A percentile compares a stretch with the other conserved stretches of the same genome.
Conservation (phyloP, 352 stramenopile genomes). For the Detonula confervacea region DNA sequence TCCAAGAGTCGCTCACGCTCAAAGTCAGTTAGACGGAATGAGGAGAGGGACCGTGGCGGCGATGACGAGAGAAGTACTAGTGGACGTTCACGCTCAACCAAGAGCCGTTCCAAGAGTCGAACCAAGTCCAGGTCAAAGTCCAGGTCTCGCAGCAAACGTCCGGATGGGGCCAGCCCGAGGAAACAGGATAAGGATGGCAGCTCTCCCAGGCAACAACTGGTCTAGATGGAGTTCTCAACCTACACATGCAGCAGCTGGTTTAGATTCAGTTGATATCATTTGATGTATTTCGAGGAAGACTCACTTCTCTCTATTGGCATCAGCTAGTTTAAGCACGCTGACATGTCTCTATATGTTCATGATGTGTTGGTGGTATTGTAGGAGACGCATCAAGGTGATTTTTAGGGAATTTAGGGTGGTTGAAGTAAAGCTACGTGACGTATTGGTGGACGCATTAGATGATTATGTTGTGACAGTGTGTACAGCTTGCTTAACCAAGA, state of each 20-base stretch:
- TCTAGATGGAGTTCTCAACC: conserved; percentile 1
- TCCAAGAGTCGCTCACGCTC: conserved; percentile 31
- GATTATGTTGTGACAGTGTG: too few species aligned
- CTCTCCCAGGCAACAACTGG: conserved; percentile 21
- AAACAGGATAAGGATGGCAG: not conserved
- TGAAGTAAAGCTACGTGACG: too few species aligned
- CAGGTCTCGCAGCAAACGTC: not conserved
- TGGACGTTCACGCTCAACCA: not conserved
- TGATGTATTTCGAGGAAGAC: not conserved
- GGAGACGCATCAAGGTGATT: not conserved
- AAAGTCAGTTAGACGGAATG: conserved; percentile 21
- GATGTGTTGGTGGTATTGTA: not conserved
- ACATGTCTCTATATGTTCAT: not conserved
- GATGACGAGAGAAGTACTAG: not conserved
- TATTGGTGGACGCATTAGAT: too few species aligned
- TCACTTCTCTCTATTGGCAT: not conserved
- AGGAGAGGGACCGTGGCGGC: not conserved
- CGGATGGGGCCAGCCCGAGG: not conserved
- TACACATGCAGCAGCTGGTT: too few species aligned
- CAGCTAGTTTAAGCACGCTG: not conserved
- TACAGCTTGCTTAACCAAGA: too few species aligned
- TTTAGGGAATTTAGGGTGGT: not conserved
- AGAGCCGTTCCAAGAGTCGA: conserved; percentile 1
- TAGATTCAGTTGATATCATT: not conserved
- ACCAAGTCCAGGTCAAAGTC: conserved; percentile 20